phyloP scores from a whole-genome alignment of 1,284 basidiomycete genomes.

The Rhizoctonia solani region DNA sequence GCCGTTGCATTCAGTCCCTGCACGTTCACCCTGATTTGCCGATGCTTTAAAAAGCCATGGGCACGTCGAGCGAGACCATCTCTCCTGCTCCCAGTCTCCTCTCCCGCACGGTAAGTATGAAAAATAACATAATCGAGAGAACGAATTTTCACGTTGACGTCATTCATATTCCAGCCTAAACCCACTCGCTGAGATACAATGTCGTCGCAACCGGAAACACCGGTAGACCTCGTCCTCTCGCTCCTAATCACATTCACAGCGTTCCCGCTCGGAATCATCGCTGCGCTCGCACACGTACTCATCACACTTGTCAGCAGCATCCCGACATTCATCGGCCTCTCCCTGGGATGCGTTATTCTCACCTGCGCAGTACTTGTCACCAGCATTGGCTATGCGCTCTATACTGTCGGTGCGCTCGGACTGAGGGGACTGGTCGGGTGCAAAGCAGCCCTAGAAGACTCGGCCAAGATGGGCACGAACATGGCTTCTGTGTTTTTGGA shows the following conservation, averaged over 20 bases:
- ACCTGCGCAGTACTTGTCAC: slow-evolving; percentile 26
- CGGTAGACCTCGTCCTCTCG: slow-evolving; percentile 23
- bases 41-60: background rate
- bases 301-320: slow-evolving; percentile 22
- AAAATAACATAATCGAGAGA: background rate
- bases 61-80: background rate
- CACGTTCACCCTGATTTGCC: background rate
- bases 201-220: background rate
- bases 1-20: slow-evolving; percentile 4
- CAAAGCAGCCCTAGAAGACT: background rate
- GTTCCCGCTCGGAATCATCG: slow-evolving; percentile 19
- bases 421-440: background rate
- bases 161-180: too few relatives aligned
- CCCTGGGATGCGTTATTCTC: slow-evolving; percentile 5
- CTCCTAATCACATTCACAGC: slow-evolving; percentile 13
- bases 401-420: background rate
- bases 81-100: background rate
- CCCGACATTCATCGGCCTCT: slow-evolving; percentile 18
- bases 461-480: slow-evolving; percentile 1
- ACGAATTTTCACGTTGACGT: background rate
- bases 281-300: slow-evolving; percentile 21
- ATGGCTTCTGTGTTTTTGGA: slow-evolving; percentile 30
- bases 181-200: too few relatives aligned
- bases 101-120: background rate
- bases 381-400: background rate